phyloP scores from a whole-genome alignment of 1,139 yeast species.

The Nakaseomyces uthaithaninus region DNA sequence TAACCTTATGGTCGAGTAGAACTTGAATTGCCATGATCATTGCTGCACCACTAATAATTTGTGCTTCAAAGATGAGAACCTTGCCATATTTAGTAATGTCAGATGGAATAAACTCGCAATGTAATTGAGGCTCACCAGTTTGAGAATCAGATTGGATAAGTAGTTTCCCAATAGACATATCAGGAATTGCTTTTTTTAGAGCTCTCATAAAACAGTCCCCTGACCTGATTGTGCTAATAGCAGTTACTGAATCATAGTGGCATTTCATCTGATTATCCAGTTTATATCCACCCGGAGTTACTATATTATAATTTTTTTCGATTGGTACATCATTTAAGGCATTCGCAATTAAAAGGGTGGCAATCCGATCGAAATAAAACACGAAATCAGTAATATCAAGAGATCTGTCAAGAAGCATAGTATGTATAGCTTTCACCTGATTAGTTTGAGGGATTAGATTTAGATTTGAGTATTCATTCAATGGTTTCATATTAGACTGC shows the following conservation, averaged over 20 bases:
- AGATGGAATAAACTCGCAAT: slow-evolving; percentile 56
- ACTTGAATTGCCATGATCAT: slow-evolving; percentile 92
- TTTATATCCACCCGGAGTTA: slow-evolving; percentile 40
- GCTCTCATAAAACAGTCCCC: slow-evolving; percentile 89
- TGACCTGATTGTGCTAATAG: slow-evolving; percentile 75
- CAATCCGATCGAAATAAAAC: slow-evolving; percentile 76
- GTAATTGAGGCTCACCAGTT: slow-evolving; percentile 92
- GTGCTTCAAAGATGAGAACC: slow-evolving; percentile 74
- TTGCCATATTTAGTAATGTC: slow-evolving; percentile 34
- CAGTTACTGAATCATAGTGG: slow-evolving; percentile 45
- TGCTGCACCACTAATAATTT: slow-evolving; percentile 86
- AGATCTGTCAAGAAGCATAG: slow-evolving; percentile 50
- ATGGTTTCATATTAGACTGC: slow-evolving; percentile 14
- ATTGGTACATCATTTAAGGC: slow-evolving; percentile 48
- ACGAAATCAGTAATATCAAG: slow-evolving; percentile 70
- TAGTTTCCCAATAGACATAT: slow-evolving; percentile 69
- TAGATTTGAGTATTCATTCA: slow-evolving; percentile 17
- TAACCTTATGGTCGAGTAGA: slow-evolving; percentile 71
- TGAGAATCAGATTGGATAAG: slow-evolving; percentile 78
- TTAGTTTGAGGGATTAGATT: slow-evolving; percentile 47
- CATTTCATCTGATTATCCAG: slow-evolving; percentile 38
- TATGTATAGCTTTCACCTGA: slow-evolving; percentile 65
- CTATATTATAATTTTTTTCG: slow-evolving; percentile 27
- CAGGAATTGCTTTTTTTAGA: slow-evolving; percentile 66
- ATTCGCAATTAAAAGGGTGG: slow-evolving; percentile 55